Percentiles rank a stretch among this genome's conserved stretches.
Evolutionary conservation across 1,139 yeast genomes (phyloP).

Genomic region (Candida mesenterica): DNA sequence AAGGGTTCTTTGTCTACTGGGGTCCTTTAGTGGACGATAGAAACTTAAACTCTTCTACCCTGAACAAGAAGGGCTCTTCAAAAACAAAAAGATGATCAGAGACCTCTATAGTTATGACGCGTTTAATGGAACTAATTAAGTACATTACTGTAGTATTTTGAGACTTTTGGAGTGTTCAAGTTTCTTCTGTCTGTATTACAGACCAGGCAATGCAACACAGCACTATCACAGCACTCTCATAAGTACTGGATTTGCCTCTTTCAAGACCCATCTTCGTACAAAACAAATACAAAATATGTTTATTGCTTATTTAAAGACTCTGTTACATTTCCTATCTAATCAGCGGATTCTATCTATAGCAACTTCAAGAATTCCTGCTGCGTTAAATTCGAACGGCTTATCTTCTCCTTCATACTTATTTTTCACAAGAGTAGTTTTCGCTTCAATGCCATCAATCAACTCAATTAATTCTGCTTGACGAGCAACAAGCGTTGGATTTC

Average conservation of each 20-base stretch:
- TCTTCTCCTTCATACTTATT: slow-evolving; percentile 14
- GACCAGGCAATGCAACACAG: too few species aligned
- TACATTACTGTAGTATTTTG: too few species aligned
- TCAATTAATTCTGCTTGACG: slow-evolving; percentile 22
- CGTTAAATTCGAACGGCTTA: slow-evolving; percentile 29
- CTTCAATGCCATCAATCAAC: slow-evolving; percentile 18
- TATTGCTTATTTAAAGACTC: too few species aligned
- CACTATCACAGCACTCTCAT: too few species aligned
- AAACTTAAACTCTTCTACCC: slow-evolving; percentile 7
- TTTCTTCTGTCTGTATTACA: too few species aligned
- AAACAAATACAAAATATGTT: too few species aligned
- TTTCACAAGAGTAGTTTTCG: slow-evolving; percentile 17
- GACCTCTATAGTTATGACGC: too few species aligned
- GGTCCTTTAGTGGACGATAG: slow-evolving; percentile 84
- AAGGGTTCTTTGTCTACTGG: slow-evolving; percentile 94
- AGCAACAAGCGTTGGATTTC: slow-evolving; percentile 18
- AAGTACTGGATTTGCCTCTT: too few species aligned
- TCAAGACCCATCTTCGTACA: too few species aligned
- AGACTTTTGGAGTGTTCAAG: too few species aligned
- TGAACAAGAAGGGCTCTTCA: slow-evolving; percentile 6
- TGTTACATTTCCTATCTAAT: too few species aligned
- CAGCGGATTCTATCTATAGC: slow-evolving; percentile 35
- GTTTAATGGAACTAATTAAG: too few species aligned
- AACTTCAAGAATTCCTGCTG: slow-evolving; percentile 37
- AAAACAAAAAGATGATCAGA: neutral